A percentile compares a stretch with the other conserved stretches of the same genome.
Evolutionary conservation across 1,139 yeast species (phyloP).

Genomic region (Nakaseomyces nivariensis): DNA sequence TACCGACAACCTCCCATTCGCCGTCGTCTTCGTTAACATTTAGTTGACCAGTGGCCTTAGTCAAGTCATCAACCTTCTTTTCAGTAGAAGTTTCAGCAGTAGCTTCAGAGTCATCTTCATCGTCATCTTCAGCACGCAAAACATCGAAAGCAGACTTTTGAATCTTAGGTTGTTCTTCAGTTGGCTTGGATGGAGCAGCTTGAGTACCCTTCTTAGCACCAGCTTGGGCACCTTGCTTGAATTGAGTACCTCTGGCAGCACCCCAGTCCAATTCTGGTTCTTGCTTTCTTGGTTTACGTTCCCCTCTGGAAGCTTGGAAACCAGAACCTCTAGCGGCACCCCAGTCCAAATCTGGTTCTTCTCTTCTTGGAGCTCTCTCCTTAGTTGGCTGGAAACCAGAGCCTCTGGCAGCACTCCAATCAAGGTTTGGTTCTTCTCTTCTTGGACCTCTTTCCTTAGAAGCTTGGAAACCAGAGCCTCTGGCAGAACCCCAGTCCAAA

Average conservation of each 20-base stretch:
- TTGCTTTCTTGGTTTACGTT: conserved; percentile 1
- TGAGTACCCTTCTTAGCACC: conserved; percentile 27
- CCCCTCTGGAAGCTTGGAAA: conserved; percentile 5
- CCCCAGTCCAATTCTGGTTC: conserved; percentile 39
- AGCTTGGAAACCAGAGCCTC: conserved; percentile 34
- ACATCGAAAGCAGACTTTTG: conserved; percentile 58
- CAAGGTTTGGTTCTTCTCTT: conserved; percentile 24
- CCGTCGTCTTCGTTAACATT: conserved; percentile 29
- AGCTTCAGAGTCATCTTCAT: conserved; percentile 36
- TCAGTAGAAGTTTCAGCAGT: conserved; percentile 12
- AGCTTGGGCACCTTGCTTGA: conserved; percentile 8
- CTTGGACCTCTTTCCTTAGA: conserved; percentile 15
- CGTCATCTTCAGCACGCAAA: conserved; percentile 57
- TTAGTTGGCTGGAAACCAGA: conserved; percentile 10
- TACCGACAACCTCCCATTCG: conserved; percentile 61
- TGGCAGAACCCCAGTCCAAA: conserved; percentile 37
- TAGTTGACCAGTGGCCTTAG: conserved; percentile 36
- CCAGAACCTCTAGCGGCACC: conserved; percentile 38
- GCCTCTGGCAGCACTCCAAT: conserved; percentile 21
- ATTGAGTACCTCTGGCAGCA: conserved; percentile 29
- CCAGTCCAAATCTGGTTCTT: conserved; percentile 53
- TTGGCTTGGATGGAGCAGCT: conserved; percentile 9
- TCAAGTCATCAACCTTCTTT: conserved; percentile 31
- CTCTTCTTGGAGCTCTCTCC: conserved; percentile 30
- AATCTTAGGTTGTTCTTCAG: conserved; percentile 35